phyloP scores from a whole-genome alignment of 768 basidiomycete genomes.

The Tylopilus plumbeoviolaceoides region DNA sequence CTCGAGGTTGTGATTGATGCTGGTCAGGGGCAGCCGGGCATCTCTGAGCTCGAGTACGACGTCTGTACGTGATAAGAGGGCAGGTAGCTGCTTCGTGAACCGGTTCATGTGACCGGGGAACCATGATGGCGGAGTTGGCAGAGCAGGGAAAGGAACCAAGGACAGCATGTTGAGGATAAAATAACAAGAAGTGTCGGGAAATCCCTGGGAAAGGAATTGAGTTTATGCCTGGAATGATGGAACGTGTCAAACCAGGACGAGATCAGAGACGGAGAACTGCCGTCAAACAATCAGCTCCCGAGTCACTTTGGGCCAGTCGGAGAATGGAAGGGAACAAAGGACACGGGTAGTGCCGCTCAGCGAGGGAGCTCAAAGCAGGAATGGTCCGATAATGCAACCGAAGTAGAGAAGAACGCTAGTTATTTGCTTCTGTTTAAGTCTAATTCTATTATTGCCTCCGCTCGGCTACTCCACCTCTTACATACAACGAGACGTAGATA shows the following conservation, averaged over 20 bases:
- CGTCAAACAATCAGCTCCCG: neutral
- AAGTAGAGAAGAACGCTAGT: neutral
- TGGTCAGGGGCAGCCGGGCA: constrained; percentile 87
- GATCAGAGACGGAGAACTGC: neutral
- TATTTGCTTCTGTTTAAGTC: constrained; percentile 27
- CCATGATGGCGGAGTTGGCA: constrained; percentile 84
- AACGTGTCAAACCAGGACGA: constrained; percentile 3
- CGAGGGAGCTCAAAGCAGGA: neutral
- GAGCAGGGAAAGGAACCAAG: constrained; percentile 39
- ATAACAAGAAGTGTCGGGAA: constrained; percentile 3
- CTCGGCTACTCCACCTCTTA: neutral
- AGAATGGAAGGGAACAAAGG: neutral
- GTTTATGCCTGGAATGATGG: constrained; percentile 2
- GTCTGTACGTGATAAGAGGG: constrained; percentile 75
- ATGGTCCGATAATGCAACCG: neutral
- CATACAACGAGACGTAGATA: neutral
- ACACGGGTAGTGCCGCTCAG: neutral
- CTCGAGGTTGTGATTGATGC: constrained; percentile 89
- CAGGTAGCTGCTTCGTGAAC: constrained; percentile 74
- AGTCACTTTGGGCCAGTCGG: neutral
- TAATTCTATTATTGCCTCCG: constrained; percentile 19
- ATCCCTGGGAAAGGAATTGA: constrained; percentile 13
- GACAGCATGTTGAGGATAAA: constrained; percentile 29
- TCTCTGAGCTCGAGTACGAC: constrained; percentile 95
- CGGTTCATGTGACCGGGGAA: constrained; percentile 95